Conservation (phyloP, 768 basidiomycete species). For the Gloeophyllum trabeum region DNA sequence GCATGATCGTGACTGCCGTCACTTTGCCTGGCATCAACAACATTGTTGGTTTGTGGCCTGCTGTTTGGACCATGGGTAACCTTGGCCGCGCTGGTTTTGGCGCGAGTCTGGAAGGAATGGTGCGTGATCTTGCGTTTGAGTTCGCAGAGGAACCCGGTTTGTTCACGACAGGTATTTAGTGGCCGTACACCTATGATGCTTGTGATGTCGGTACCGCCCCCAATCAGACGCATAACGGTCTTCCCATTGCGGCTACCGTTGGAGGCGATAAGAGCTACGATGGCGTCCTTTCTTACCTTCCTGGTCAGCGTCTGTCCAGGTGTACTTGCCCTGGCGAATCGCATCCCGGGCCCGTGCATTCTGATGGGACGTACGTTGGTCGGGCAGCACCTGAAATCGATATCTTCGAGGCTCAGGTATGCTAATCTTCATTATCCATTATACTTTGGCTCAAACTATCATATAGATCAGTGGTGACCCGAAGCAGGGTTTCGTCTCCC, state of each 20-base stretch:
- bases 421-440: conserved; percentile 1
- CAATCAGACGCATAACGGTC: conserved; percentile 70
- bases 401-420: conserved; percentile 75
- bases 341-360: conserved; percentile 72
- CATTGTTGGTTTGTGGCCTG: conserved; percentile 19
- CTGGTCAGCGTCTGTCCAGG: conserved; percentile 73
- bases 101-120: conserved; percentile 75
- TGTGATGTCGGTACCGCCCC: conserved; percentile 52
- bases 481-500: conserved; percentile 54
- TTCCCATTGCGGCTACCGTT: conserved; percentile 48
- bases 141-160: neutral
- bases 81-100: conserved; percentile 85
- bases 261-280: conserved; percentile 40
- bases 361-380: conserved; percentile 70
- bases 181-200: conserved; percentile 75
- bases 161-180: conserved; percentile 23
- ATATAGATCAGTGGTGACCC: conserved; percentile 15
- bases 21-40: conserved; percentile 51
- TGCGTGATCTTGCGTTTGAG: conserved; percentile 22
- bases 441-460: neutral
- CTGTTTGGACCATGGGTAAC: conserved; percentile 52
- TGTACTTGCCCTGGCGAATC: conserved; percentile 78
- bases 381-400: conserved; percentile 86
- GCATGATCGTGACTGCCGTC: conserved; percentile 56
- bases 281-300: conserved; percentile 55